Percentiles rank a stretch among this genome's conserved stretches.
Evolutionary conservation across 2,329 filamentous ascomycete genomes (phyloP).

Genomic region (Trichocomaceae sp.): DNA sequence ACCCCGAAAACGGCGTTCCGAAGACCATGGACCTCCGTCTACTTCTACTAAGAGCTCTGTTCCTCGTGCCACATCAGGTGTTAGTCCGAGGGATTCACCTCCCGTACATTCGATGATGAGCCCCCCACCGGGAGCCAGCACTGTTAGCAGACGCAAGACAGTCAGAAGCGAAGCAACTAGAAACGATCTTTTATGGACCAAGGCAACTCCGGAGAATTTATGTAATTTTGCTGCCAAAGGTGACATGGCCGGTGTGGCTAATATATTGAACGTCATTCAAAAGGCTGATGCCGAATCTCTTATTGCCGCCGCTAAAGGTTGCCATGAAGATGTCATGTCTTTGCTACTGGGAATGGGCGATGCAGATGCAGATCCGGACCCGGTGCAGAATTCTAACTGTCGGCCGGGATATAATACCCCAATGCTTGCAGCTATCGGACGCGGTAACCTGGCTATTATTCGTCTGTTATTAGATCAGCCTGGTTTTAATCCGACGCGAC

Average conservation of each 20-base stretch:
- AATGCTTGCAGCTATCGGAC: constrained; percentile 88
- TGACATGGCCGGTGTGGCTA: constrained; percentile 44
- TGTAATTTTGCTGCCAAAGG: constrained; percentile 45
- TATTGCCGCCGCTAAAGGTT: constrained; percentile 84
- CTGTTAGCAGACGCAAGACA: constrained; percentile 36
- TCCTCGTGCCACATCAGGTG: constrained; percentile 38
- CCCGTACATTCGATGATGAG: constrained; percentile 35
- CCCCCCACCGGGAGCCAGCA: constrained; percentile 30
- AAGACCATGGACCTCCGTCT: constrained; percentile 33
- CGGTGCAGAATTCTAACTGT: constrained; percentile 48
- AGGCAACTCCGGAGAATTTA: constrained; percentile 45
- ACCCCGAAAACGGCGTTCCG: constrained; percentile 39
- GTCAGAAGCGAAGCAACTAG: constrained; percentile 45
- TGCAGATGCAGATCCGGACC: constrained; percentile 62
- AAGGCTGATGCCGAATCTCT: constrained; percentile 75
- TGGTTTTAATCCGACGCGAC: constrained; percentile 73
- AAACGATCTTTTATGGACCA: constrained; percentile 47
- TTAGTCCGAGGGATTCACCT: constrained; percentile 42
- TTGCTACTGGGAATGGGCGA: constrained; percentile 64
- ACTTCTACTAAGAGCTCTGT: constrained; percentile 28
- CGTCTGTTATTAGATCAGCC: constrained; percentile 69
- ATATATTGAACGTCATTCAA: constrained; percentile 44
- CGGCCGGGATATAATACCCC: constrained; percentile 74
- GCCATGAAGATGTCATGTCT: constrained; percentile 80
- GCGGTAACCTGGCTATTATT: constrained; percentile 77